Evolutionary conservation across 169 alveolate genomes (phyloP), one percentile per base, ranked within the genome.

Genomic region (Eimeria acervulina): DNA sequence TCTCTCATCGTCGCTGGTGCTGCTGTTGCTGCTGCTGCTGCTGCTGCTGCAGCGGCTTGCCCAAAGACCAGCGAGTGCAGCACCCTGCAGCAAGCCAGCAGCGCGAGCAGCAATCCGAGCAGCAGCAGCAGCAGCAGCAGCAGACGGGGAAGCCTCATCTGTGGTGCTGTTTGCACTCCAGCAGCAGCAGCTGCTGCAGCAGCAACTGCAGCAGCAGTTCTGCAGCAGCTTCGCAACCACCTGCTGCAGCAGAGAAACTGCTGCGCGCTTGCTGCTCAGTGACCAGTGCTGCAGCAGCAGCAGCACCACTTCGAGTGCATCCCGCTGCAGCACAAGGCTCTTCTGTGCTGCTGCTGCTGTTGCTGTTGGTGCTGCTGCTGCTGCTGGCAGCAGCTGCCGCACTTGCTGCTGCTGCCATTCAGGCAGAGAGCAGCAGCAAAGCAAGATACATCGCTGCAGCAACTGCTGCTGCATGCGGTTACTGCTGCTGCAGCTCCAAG

Each of bases 31-130:
- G 80, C 80, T 13, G n/a, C 40, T 55, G 68, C 68, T 13, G n/a
- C 44, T n/a, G 52, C 85, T 52, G n/a, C n/a, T n/a, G n/a, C n/a
- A n/a, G n/a, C n/a, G n/a, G n/a, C n/a, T n/a, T n/a, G n/a, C n/a
- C n/a, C 85, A 74, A 10, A 74, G 33, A 38, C 85, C 85, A 38
- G 42, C 21, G 44, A 74, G 85, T 33, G 85, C 85, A 74, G 85
- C 85, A 10, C 85, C 85, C 85, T 74, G 85, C 44, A 74, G 85
- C 85, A 74, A 74, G 52, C 85, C 85, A 15, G 85, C 47, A 28
- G 85, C 52, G 47, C 85, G 85, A 33, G 85, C 85, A 74, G 44
- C 52, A 74, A 74, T 13, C 23, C 47, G n/a, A 33, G 59, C 59
- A 1, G 85, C 44, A 23, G 44, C 85, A 28, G 47, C 23, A 31